Base-by-base conservation (phyloP, 768 basidiomycete genomes). In the Hirschioporus abietinus region DNA sequence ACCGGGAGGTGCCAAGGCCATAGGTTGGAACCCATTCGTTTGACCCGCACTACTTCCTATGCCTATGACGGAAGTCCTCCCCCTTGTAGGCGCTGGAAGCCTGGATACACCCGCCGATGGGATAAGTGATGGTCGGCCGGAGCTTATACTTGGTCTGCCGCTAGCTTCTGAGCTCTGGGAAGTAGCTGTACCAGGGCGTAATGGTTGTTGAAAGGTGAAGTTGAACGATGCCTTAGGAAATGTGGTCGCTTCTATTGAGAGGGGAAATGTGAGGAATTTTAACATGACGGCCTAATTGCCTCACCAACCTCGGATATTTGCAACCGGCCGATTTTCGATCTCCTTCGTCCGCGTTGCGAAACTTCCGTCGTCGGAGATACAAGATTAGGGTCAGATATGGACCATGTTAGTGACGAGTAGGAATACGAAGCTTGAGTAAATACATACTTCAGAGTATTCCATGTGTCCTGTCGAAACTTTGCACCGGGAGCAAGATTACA, bases 331-430 rank as follows among this genome's bases (percentile, higher is more conserved):
- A 73, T 94, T 95, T 79, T 94, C 92, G 1, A 95, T 79, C 70
- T 93, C 90, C 82, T 93, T 93, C 23, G 93, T 92, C 52, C 91
- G 84, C 42, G 88, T 87, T 17, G 91, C 92, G 71, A 94, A 95
- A 73, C 92, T 86, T 70, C 10, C 12, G 79, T 58, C 3, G 25
- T 59, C 58, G 20, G n/a, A n/a, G n/a, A n/a, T n/a, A n/a, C n/a
- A n/a, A n/a, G n/a, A n/a, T n/a, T n/a, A n/a, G n/a, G n/a, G n/a
- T n/a, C 25, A 34, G 57, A 42, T 27, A 12, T 36, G n/a, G 18
- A 7, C 64, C 60, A 66, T 58, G 58, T 63, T 26, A 34, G 25
- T 57, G 1, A 25, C 8, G 35, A 24, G 17, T 3, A 30, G 2
- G 30, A 30, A 30, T 30, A 30, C 2, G 30, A 30, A 30, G 30